Base-by-base conservation (phyloP, 1,284 basidiomycete genomes). In the Polyporus tsugae region DNA sequence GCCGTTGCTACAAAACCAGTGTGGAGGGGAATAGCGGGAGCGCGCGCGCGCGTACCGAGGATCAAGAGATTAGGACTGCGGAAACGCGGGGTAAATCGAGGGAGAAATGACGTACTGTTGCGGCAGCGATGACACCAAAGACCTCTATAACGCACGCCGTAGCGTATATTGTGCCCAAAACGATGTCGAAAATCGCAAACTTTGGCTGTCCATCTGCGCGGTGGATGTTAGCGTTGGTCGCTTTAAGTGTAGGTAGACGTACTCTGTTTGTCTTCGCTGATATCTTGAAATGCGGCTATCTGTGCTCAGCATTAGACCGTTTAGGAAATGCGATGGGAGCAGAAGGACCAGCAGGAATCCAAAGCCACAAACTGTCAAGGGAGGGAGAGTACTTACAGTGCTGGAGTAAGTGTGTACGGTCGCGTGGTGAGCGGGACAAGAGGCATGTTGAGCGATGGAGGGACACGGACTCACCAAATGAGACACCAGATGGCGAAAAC, bases 271-370 rank as follows among this genome's bases (percentile, higher is more conserved):
- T 87, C 88, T 33, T 84, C 76, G 15, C 78, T 78, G 64, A 87
- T 85, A 70, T 85, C 85, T 72, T 86, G 82, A 77, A 91, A 91
- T 63, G 84, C 85, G 13, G 85, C 82, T 70, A 92, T 85, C 91
- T 91, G 73, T 6, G 39, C 10, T 10, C 15, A 19, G 57, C 6
- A 5, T 58, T 38, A 58, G 35, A 38, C 25, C 15, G 6, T 29
- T 29, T 19, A 35, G 29, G 15, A 2, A 53, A 29, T 13, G 7
- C 11, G 1, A 15, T 33, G 52, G 25, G 52, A 29, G 25, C 10
- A 55, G 53, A 5, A 19, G 15, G 29, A 29, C 3, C 7, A n/a
- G 10, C 9, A 35, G n/a, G 35, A 10, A 22, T 22, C 9, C 9
- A 35, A 13, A 6, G 35, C 35, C 4, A 17, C 17, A n/a, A 57